These are phyloP conservation scores for Moesziomyces globuligerus DNA, from an alignment of 1,284 basidiomycete species.

Conservation along the genomic window DNA sequence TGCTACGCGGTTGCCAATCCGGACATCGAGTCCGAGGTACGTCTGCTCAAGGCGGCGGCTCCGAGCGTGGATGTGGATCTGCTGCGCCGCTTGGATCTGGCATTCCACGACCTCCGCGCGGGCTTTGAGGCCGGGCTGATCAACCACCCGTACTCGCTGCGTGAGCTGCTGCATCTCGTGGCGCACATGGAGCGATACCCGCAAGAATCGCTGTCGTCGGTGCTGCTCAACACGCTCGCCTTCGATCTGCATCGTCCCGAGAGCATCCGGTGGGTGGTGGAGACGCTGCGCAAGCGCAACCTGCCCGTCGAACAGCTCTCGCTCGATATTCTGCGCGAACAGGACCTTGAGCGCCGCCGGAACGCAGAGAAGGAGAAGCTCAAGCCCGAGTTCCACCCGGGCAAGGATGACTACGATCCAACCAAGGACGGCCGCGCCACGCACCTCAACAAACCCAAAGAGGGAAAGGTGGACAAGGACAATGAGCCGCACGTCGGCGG, in stretches of 20 bases:
- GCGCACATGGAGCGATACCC: constrained; percentile 67
- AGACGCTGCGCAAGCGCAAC: constrained; percentile 59
- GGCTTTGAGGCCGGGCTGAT: constrained; percentile 65
- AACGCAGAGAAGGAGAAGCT: constrained; percentile 33
- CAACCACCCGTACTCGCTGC: constrained; percentile 67
- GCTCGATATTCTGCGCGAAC: constrained; percentile 53
- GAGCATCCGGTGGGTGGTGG: constrained; percentile 64
- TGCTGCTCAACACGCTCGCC: constrained; percentile 67
- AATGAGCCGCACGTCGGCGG: constrained; percentile 67
- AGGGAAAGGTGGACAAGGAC: constrained; percentile 64
- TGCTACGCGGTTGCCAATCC: constrained; percentile 67
- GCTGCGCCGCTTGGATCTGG: constrained; percentile 62
- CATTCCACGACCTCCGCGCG: constrained; percentile 67
- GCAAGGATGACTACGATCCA: constrained; percentile 52
- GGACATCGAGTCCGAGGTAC: constrained; percentile 64
- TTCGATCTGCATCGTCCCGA: constrained; percentile 68
- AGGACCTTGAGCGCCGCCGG: constrained; percentile 32
- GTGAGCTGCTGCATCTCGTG: constrained; percentile 67
- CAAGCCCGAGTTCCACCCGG: constrained; percentile 47
- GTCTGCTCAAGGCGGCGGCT: constrained; percentile 64
- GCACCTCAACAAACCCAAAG: constrained; percentile 62
- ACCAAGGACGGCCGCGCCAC: constrained; percentile 52
- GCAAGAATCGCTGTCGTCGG: constrained; percentile 62
- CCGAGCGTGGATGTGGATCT: constrained; percentile 56
- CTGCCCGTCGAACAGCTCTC: constrained; percentile 56